Evolutionary conservation across 2,329 filamentous ascomycete genomes (phyloP).

Genomic region (Fusarium vanettenii): DNA sequence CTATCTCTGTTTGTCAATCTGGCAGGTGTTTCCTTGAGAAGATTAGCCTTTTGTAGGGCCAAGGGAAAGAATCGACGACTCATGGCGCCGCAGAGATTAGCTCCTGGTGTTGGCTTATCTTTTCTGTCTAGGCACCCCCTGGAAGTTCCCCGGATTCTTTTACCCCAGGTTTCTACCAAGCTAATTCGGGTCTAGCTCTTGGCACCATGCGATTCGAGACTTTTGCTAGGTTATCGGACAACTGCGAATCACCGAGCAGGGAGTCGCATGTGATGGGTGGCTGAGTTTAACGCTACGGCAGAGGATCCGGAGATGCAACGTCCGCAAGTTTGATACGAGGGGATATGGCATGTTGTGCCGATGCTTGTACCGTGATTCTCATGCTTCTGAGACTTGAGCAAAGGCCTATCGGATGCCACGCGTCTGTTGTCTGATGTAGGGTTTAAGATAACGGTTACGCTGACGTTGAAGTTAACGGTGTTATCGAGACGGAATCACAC

Average conservation of each 20-base stretch:
- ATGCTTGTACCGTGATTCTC: not conserved
- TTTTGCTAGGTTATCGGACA: not conserved
- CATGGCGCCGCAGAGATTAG: not conserved
- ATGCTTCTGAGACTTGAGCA: not conserved
- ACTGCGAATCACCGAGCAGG: not conserved
- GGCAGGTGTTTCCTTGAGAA: not conserved
- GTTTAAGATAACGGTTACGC: not conserved
- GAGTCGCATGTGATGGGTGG: not conserved
- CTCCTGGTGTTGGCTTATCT: not conserved
- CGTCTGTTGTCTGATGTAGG: not conserved
- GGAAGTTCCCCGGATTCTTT: not conserved
- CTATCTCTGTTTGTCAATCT: not conserved
- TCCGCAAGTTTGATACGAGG: not conserved
- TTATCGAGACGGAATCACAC: not conserved
- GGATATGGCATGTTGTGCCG: not conserved
- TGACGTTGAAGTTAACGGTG: not conserved
- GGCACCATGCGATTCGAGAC: not conserved
- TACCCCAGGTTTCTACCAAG: not conserved
- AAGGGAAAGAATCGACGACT: not conserved
- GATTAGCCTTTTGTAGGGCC: not conserved
- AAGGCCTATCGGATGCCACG: not conserved
- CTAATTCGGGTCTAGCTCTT: not conserved
- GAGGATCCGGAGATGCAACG: not conserved
- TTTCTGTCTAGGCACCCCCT: not conserved
- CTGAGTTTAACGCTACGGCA: conserved; percentile 1